These are phyloP conservation scores for Cadophora malorum DNA, from an alignment of 2,329 filamentous ascomycete species.

Conservation along the genomic window DNA sequence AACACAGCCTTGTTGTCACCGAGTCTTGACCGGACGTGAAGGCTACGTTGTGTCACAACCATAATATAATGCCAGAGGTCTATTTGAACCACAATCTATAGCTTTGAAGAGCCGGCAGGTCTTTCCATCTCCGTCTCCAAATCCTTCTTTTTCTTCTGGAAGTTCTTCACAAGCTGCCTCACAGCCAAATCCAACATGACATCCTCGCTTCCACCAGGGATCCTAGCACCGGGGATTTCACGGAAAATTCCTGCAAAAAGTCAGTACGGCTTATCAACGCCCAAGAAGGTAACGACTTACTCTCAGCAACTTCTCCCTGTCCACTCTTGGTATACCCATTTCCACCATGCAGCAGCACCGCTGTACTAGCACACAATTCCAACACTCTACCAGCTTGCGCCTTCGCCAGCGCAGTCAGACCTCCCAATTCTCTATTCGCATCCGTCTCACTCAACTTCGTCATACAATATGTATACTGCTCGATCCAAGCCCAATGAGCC, in stretches of 20 bases:
- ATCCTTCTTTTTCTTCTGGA: constrained; percentile 61
- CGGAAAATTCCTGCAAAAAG: constrained; percentile 60
- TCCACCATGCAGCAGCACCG: constrained; percentile 75
- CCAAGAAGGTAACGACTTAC: constrained; percentile 52
- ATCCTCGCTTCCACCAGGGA: constrained; percentile 75
- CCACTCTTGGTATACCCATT: constrained; percentile 74
- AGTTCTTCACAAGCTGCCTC: constrained; percentile 74
- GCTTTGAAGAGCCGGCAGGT: constrained; percentile 49
- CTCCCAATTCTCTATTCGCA: constrained; percentile 71
- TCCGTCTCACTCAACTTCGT: constrained; percentile 62
- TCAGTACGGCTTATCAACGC: constrained; percentile 12
- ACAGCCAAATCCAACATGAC: constrained; percentile 74
- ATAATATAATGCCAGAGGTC: neutral
- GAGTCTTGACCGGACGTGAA: neutral
- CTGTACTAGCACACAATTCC: constrained; percentile 72
- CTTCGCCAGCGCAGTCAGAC: constrained; percentile 74
- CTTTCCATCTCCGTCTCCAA: constrained; percentile 49
- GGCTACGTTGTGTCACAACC: no score
- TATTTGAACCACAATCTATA: constrained; percentile 42
- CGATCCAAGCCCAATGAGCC: constrained; percentile 74
- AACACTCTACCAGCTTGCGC: constrained; percentile 75
- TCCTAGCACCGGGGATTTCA: constrained; percentile 66
- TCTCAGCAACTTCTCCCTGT: constrained; percentile 73
- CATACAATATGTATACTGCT: constrained; percentile 74
- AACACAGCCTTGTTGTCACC: neutral